Evolutionary conservation across 208 protist genomes (phyloP).

Genomic region (Herpetomonas tarakana): DNA sequence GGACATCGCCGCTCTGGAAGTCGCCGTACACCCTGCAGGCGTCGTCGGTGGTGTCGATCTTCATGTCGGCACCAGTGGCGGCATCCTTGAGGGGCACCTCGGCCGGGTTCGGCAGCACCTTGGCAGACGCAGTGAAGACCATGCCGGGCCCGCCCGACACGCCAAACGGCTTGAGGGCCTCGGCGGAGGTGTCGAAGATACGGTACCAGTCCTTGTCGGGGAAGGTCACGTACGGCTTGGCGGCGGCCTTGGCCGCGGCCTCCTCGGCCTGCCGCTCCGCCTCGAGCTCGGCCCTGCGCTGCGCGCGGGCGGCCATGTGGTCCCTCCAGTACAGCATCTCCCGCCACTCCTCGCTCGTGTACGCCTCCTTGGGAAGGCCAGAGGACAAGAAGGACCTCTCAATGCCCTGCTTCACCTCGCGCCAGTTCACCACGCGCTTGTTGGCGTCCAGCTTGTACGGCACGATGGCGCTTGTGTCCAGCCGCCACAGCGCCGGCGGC

Average conservation of each 20-base stretch:
- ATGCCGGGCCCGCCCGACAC: conserved; percentile 37
- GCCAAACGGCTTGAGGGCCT: conserved; percentile 53
- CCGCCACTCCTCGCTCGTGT: conserved; percentile 69
- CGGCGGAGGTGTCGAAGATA: conserved; percentile 54
- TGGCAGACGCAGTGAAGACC: conserved; percentile 33
- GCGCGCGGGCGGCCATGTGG: conserved; percentile 43
- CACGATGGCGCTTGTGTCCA: conserved; percentile 72
- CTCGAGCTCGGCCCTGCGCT: conserved; percentile 48
- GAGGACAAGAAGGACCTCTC: conserved; percentile 80
- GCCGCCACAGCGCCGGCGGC: conserved; percentile 68
- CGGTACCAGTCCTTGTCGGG: conserved; percentile 76
- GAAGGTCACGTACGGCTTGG: conserved; percentile 39
- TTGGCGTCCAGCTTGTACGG: conserved; percentile 78
- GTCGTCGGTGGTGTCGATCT: conserved; percentile 60
- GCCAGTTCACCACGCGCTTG: conserved; percentile 79
- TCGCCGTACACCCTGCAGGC: conserved; percentile 61
- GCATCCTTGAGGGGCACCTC: conserved; percentile 61
- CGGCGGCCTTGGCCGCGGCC: conserved; percentile 10
- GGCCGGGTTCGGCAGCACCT: conserved; percentile 32
- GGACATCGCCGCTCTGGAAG: conserved; percentile 62
- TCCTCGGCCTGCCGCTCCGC: conserved; percentile 32
- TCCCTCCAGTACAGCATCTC: conserved; percentile 64
- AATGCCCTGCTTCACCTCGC: conserved; percentile 84
- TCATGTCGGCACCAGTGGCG: conserved; percentile 23
- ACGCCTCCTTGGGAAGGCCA: conserved; percentile 74